phyloP scores from a whole-genome alignment of 2,329 filamentous ascomycete genomes.

The Clarireedia homoeocarpa region DNA sequence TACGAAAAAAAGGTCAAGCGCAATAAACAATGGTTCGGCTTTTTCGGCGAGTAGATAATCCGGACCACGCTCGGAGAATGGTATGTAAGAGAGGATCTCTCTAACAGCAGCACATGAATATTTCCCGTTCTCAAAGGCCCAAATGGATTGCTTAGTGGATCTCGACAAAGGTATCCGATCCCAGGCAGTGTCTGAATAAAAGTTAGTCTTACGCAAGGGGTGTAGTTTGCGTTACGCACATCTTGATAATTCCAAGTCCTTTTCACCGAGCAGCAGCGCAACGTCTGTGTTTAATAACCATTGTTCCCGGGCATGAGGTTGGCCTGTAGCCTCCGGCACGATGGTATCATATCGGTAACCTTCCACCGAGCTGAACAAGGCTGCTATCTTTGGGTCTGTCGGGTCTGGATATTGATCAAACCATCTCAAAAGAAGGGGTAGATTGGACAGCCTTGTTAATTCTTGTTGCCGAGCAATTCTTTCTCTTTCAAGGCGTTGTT shows the following conservation, averaged over 20 bases:
- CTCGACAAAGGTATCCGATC: conserved; percentile 44
- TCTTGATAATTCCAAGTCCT: conserved; percentile 50
- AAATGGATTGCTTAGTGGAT: conserved; percentile 51
- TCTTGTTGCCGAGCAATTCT: conserved; percentile 48
- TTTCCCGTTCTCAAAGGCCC: conserved; percentile 48
- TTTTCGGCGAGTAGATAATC: not conserved
- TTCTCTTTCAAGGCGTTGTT: conserved; percentile 38
- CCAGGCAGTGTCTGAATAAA: conserved; percentile 47
- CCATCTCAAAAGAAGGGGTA: conserved; percentile 55
- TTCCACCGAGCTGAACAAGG: conserved; percentile 45
- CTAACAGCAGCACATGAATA: conserved; percentile 34
- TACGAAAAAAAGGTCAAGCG: conserved; percentile 58
- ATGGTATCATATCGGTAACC: conserved; percentile 60
- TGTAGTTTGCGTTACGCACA: conserved; percentile 36
- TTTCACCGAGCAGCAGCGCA: conserved; percentile 56
- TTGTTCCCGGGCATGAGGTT: conserved; percentile 51
- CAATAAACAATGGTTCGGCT: conserved; percentile 21
- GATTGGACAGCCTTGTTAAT: conserved; percentile 44
- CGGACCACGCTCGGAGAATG: conserved; percentile 37
- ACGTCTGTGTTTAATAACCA: conserved; percentile 60
- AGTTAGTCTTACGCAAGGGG: conserved; percentile 9
- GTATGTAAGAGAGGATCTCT: not conserved
- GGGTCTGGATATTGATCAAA: conserved; percentile 46
- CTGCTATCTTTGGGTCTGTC: conserved; percentile 41
- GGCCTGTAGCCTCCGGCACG: conserved; percentile 43